Evolutionary conservation across 371 early-diverging fungal species (phyloP).

Genomic region (Apophysomyces elegans): DNA sequence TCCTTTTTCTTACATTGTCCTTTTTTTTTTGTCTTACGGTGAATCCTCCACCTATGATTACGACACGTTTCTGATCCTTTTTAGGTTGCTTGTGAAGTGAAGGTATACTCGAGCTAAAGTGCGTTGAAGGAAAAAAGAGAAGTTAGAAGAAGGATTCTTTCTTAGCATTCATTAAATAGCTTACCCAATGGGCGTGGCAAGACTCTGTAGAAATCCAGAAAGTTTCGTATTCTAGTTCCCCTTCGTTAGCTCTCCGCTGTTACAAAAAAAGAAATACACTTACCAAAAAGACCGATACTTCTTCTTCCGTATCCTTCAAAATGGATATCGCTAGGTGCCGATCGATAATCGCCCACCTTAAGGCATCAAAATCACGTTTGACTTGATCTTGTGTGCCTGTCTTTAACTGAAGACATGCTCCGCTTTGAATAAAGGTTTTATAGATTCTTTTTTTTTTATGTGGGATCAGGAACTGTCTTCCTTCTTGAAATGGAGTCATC

Average conservation of each 20-base stretch:
- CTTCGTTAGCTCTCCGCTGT: too few species aligned
- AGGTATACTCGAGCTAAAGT: slow-evolving; percentile 14
- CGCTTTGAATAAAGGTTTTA: slow-evolving; percentile 30
- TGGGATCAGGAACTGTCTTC: neutral
- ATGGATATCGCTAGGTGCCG: slow-evolving; percentile 28
- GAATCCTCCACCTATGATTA: slow-evolving; percentile 45
- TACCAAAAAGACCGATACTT: slow-evolving; percentile 37
- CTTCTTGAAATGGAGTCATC: too few species aligned
- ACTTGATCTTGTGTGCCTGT: slow-evolving; percentile 34
- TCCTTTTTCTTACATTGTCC: slow-evolving; percentile 2
- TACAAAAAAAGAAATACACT: slow-evolving; percentile 2
- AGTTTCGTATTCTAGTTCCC: neutral
- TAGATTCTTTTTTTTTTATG: slow-evolving; percentile 25
- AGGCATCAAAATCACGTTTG: slow-evolving; percentile 25
- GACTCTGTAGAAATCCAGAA: neutral
- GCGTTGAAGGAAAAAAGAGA: slow-evolving; percentile 7
- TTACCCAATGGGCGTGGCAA: neutral
- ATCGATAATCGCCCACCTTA: slow-evolving; percentile 35
- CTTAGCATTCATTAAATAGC: neutral
- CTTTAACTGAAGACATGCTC: slow-evolving; percentile 30
- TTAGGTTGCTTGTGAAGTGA: neutral
- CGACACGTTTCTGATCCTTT: slow-evolving; percentile 31
- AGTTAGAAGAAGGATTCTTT: neutral
- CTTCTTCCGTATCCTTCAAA: slow-evolving; percentile 33
- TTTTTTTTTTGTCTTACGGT: slow-evolving; percentile 28